Evolutionary conservation across 2,329 filamentous ascomycete species (phyloP).

Genomic region (Stromatinia cepivora): DNA sequence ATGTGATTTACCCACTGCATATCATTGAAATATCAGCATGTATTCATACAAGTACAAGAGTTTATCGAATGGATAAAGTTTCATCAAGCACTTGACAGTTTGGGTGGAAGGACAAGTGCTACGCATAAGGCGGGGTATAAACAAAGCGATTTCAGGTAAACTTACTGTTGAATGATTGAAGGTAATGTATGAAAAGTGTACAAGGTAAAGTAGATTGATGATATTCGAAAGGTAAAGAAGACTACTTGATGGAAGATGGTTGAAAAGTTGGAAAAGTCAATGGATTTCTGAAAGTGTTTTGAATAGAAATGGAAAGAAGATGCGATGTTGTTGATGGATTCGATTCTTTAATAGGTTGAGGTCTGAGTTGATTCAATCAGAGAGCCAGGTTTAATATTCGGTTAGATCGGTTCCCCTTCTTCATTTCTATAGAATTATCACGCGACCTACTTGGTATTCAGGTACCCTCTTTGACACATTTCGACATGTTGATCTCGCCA

Average conservation of each 20-base stretch:
- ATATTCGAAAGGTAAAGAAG: neutral
- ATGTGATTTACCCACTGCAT: constrained; percentile 91
- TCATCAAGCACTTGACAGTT: neutral
- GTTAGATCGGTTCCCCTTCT: neutral
- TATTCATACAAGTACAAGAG: constrained; percentile 6
- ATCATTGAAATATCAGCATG: constrained; percentile 28
- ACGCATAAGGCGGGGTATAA: constrained; percentile 20
- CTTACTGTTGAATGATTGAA: constrained; percentile 24
- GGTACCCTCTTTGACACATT: neutral
- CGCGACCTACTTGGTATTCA: constrained; percentile 9
- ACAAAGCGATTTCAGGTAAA: constrained; percentile 14
- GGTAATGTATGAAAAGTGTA: constrained; percentile 14
- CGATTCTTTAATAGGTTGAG: constrained; percentile 13
- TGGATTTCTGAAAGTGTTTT: constrained; percentile 9
- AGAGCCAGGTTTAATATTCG: constrained; percentile 5
- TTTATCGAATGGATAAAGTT: constrained; percentile 14
- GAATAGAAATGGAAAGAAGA: neutral
- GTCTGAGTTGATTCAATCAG: neutral
- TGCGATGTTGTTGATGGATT: neutral
- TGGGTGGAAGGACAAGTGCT: constrained; percentile 27
- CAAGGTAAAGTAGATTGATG: constrained; percentile 1
- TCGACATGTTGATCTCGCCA: neutral
- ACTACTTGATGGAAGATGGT: neutral
- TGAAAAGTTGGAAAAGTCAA: constrained; percentile 2
- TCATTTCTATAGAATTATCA: neutral